A percentile compares a stretch with the other conserved stretches of the same genome.
phyloP scores from a whole-genome alignment of 1,284 basidiomycete species.

The Neonothopanus nambi region DNA sequence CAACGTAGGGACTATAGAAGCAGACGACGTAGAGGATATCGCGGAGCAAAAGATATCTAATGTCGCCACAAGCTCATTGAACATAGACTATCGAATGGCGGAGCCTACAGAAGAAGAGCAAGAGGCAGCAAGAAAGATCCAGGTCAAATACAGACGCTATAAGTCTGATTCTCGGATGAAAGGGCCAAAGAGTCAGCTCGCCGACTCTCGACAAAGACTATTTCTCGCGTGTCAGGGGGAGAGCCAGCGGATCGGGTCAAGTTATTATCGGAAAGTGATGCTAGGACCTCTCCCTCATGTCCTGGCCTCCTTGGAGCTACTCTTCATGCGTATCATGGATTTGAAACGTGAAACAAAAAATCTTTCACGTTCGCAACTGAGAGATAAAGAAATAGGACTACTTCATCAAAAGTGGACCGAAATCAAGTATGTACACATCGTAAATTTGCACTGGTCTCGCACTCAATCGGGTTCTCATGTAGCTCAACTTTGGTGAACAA shows the following conservation, averaged over 20 bases:
- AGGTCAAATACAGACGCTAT: conserved; percentile 30
- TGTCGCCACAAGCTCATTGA: not conserved
- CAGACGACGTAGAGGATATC: conserved; percentile 13
- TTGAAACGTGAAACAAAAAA: conserved; percentile 36
- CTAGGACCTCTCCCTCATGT: conserved; percentile 52
- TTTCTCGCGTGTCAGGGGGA: conserved; percentile 36
- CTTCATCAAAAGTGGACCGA: conserved; percentile 30
- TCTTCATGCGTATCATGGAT: conserved; percentile 27
- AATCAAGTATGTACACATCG: conserved; percentile 31
- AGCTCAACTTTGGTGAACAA: conserved; percentile 12
- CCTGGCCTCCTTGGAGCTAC: conserved; percentile 43
- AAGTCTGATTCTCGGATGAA: conserved; percentile 24
- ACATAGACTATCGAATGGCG: not conserved
- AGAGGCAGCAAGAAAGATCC: conserved; percentile 29
- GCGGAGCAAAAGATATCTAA: not conserved
- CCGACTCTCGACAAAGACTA: conserved; percentile 25
- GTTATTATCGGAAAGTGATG: conserved; percentile 44
- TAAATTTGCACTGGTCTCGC: not conserved
- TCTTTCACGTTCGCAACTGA: conserved; percentile 28
- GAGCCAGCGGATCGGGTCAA: conserved; percentile 31
- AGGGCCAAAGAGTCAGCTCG: conserved; percentile 27
- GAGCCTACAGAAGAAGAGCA: conserved; percentile 30
- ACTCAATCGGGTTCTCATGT: not conserved
- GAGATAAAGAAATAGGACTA: conserved; percentile 30
- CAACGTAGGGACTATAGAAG: not conserved